Evolutionary conservation across 371 early-diverging fungal species (phyloP).

Genomic region (Apophysomyces ossiformis): DNA sequence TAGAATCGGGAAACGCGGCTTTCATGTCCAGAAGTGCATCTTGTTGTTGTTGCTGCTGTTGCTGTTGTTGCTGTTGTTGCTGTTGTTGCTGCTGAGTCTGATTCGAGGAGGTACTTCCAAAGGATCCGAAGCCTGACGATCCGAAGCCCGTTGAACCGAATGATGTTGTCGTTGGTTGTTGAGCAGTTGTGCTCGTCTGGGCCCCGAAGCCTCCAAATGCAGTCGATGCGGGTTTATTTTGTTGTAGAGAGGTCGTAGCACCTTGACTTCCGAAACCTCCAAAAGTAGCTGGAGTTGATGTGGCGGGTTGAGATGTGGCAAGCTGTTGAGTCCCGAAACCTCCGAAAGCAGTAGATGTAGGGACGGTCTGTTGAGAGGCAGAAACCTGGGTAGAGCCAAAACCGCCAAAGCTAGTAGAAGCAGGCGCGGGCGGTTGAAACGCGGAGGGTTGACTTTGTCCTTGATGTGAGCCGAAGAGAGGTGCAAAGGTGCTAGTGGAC

Average conservation of each 20-base stretch:
- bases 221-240: not conserved
- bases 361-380: not conserved
- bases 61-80: not conserved
- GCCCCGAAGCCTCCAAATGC: not conserved
- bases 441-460: not conserved
- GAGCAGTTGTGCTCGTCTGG: not conserved
- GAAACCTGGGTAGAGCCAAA: not conserved
- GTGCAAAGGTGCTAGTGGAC: not conserved
- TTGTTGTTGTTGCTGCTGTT: not conserved
- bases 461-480: not conserved
- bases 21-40: conserved; percentile 1
- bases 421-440: not conserved
- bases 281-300: not conserved
- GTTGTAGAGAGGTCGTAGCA: not conserved
- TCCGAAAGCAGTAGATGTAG: not conserved
- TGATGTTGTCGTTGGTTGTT: not conserved
- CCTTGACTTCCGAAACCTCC: not conserved
- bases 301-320: not conserved
- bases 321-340: conserved; percentile 1
- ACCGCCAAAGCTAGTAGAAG: not conserved
- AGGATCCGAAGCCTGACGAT: not conserved
- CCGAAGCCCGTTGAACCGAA: not conserved
- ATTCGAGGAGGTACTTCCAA: not conserved
- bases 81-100: not conserved
- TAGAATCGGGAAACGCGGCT: conserved; percentile 3